phyloP scores from a whole-genome alignment of 371 early-diverging fungal genomes.

The Lichtheimia ornata region DNA sequence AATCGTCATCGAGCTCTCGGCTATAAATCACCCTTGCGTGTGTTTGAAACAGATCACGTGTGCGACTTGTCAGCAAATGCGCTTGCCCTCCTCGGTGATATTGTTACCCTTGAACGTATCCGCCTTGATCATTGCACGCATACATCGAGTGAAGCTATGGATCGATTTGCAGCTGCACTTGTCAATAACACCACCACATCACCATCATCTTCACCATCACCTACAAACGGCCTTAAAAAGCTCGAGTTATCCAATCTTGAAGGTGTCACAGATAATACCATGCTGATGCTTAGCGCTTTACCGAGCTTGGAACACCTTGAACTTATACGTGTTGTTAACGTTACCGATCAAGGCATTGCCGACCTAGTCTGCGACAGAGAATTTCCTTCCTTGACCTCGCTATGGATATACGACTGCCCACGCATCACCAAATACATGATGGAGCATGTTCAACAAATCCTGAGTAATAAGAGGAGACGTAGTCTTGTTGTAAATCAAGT shows the following conservation, averaged over 20 bases:
- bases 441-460: slow-evolving; percentile 1
- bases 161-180: background rate
- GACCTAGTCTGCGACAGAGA: background rate
- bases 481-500: no score
- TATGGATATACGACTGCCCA: slow-evolving; percentile 7
- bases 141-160: background rate
- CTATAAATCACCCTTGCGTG: background rate
- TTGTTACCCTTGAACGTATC: background rate
- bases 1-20: background rate
- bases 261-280: background rate
- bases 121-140: background rate
- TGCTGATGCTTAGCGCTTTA: background rate
- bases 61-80: background rate
- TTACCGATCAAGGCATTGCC: slow-evolving; percentile 6
- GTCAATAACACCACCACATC: no score
- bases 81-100: background rate
- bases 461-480: no score
- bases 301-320: background rate
- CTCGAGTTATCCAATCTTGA: slow-evolving; percentile 1
- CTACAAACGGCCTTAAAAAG: background rate
- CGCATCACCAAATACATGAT: slow-evolving; percentile 5
- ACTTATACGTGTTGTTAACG: background rate
- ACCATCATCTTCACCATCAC: no score
- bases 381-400: background rate
- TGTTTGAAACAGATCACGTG: slow-evolving; percentile 3